Evolutionary conservation across 2,329 filamentous ascomycete genomes (phyloP).

Genomic region (Colletotrichum limetticola): DNA sequence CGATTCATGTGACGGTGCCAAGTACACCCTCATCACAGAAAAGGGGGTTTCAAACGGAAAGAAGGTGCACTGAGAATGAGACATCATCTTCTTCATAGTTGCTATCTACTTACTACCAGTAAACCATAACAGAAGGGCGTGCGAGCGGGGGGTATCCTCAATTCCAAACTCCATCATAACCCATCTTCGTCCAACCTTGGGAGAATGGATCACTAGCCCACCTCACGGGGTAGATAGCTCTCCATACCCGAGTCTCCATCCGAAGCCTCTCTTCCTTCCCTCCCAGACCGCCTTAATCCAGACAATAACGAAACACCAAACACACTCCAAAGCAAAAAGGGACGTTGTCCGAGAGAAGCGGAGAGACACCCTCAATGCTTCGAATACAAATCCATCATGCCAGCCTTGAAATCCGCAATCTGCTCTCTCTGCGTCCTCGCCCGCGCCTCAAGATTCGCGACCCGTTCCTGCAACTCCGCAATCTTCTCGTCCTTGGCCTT

Average conservation of each 20-base stretch:
- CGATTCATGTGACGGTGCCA: too few species aligned
- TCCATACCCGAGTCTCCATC: too few species aligned
- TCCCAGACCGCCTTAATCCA: neutral
- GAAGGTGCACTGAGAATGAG: neutral
- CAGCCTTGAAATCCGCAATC: slow-evolving; percentile 50
- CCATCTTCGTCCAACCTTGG: neutral
- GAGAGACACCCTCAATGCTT: slow-evolving; percentile 29
- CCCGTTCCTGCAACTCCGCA: slow-evolving; percentile 47
- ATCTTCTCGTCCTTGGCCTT: slow-evolving; percentile 68
- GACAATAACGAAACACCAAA: neutral
- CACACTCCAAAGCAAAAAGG: neutral
- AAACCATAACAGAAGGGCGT: neutral
- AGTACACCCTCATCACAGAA: neutral
- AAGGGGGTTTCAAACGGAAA: neutral
- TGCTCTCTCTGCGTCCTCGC: slow-evolving; percentile 44
- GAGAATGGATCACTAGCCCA: too few species aligned
- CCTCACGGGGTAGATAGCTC: too few species aligned
- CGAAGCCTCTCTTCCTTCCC: neutral
- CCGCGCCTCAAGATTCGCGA: slow-evolving; percentile 53
- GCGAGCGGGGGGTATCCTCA: slow-evolving; percentile 16
- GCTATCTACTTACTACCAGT: neutral
- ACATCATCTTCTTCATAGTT: neutral
- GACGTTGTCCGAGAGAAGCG: neutral
- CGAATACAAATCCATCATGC: slow-evolving; percentile 47
- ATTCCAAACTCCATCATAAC: neutral